Conservation (phyloP, 1,284 basidiomycete genomes). For the Sporisorium graminicola region DNA sequence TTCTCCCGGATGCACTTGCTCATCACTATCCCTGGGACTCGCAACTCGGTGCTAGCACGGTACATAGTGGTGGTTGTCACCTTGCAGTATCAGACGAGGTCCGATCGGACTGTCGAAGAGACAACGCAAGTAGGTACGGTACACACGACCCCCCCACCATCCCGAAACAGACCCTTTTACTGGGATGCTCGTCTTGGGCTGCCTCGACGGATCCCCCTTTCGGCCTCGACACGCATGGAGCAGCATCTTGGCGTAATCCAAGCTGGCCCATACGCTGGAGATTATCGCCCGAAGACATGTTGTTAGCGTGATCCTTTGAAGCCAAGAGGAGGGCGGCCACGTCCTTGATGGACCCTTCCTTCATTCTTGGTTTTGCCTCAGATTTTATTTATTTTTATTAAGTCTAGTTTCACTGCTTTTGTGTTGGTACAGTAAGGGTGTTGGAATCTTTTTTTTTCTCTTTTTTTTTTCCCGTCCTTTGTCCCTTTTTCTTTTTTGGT, state of each 20-base stretch:
- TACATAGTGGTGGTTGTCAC: background rate
- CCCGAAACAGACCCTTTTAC: background rate
- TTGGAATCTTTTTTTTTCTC: background rate
- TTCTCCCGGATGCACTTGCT: background rate
- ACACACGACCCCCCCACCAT: background rate
- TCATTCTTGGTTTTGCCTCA: background rate
- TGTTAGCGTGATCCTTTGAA: background rate
- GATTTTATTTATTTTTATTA: background rate
- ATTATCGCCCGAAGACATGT: background rate
- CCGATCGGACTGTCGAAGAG: background rate
- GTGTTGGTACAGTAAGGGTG: slow-evolving; percentile 2
- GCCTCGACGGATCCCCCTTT: background rate
- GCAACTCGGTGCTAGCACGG: background rate
- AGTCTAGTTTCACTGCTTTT: background rate
- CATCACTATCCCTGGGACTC: background rate
- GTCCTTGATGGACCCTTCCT: background rate
- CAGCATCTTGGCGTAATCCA: no score
- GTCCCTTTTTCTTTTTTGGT: no score
- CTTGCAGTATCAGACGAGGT: background rate
- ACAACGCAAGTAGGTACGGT: background rate
- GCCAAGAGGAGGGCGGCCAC: background rate
- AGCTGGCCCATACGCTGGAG: background rate
- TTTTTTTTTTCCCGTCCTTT: slow-evolving; percentile 2
- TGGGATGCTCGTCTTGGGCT: background rate
- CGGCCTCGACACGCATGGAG: background rate